Conservation (phyloP, 2,329 filamentous ascomycete species). For the Tolypocladium ophioglossoides region DNA sequence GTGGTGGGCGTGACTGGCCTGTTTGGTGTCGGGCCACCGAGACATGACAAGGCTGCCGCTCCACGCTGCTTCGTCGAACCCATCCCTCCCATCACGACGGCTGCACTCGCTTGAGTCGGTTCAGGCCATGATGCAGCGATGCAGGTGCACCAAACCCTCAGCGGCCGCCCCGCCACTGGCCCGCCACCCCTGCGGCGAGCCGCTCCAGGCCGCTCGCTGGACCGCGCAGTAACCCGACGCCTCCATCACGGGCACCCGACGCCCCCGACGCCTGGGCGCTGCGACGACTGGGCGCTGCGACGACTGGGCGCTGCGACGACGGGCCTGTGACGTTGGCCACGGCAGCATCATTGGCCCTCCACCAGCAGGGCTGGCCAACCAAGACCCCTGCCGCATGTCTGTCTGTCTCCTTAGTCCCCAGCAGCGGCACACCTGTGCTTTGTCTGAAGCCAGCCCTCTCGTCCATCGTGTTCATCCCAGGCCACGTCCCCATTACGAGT, state of each 20-base stretch:
- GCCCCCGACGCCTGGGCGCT: too few relatives aligned
- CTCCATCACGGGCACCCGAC: not conserved
- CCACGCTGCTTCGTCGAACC: not conserved
- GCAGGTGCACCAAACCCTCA: not conserved
- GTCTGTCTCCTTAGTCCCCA: too few relatives aligned
- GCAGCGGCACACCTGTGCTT: too few relatives aligned
- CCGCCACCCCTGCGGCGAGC: not conserved
- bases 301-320: too few relatives aligned
- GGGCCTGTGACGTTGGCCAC: constrained; percentile 2
- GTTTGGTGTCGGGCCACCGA: too few relatives aligned
- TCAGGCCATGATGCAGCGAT: too few relatives aligned
- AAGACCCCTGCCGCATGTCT: not conserved
- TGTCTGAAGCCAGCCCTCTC: too few relatives aligned
- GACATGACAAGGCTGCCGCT: not conserved
- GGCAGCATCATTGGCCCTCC: not conserved
- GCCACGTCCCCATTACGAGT: not conserved
- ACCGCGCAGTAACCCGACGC: too few relatives aligned
- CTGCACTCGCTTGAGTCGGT: too few relatives aligned
- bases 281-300: too few relatives aligned
- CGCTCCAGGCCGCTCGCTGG: not conserved
- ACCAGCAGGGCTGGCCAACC: constrained; percentile 1
- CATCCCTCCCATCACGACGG: not conserved
- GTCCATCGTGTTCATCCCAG: not conserved
- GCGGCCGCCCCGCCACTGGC: not conserved
- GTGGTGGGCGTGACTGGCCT: not conserved